phyloP scores from a whole-genome alignment of 495 filamentous ascomycete species.

The Daldinia vernicosa region DNA sequence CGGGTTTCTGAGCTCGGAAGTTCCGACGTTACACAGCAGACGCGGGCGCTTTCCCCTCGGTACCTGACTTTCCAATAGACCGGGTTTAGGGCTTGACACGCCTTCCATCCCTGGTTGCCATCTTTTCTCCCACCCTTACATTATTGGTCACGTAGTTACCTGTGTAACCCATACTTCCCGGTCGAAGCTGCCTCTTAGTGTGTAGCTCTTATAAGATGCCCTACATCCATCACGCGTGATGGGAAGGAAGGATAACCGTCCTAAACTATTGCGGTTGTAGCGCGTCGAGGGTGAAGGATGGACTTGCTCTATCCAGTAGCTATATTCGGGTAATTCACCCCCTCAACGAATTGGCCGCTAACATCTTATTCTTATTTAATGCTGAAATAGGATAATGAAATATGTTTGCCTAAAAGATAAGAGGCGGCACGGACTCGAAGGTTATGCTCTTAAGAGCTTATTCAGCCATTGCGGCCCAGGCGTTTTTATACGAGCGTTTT shows the following conservation, averaged over 20 bases:
- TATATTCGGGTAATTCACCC: constrained; percentile 6
- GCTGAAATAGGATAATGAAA: neutral
- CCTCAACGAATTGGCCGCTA: constrained; percentile 1
- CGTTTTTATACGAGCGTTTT: neutral
- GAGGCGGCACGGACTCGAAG: neutral
- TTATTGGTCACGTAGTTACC: constrained; percentile 19
- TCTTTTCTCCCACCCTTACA: constrained; percentile 11
- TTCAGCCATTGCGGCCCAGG: neutral
- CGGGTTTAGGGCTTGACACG: constrained; percentile 28
- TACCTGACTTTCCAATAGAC: constrained; percentile 39
- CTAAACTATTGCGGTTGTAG: constrained; percentile 8
- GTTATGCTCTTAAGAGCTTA: constrained; percentile 9
- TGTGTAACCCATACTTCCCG: constrained; percentile 23
- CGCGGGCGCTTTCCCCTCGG: constrained; percentile 37
- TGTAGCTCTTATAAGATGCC: constrained; percentile 7
- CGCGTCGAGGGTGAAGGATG: constrained; percentile 10
- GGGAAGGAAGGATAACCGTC: constrained; percentile 4
- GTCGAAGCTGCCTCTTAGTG: neutral
- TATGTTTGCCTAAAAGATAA: neutral
- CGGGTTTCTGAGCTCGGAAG: constrained; percentile 39
- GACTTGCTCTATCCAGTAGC: constrained; percentile 11
- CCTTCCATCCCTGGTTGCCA: constrained; percentile 21
- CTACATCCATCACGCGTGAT: neutral
- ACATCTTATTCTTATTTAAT: constrained; percentile 8
- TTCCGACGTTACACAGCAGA: constrained; percentile 44